Conservation (phyloP, 495 filamentous ascomycete genomes). For the Massariosphaeria phaeospora region DNA sequence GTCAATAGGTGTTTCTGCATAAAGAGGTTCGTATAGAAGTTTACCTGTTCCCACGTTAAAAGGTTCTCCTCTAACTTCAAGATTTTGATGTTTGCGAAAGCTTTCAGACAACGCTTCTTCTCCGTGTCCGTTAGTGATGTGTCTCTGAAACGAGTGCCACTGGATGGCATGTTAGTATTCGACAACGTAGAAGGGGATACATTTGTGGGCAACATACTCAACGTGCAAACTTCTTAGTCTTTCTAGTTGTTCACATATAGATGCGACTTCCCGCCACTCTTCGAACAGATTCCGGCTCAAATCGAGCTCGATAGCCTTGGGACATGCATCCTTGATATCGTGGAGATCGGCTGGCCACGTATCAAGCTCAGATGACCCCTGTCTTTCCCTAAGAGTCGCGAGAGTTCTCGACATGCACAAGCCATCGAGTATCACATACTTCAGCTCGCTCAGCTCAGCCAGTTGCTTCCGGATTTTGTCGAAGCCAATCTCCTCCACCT, state of each 20-base stretch:
- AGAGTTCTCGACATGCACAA: conserved; percentile 51
- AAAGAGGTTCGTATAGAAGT: conserved; percentile 26
- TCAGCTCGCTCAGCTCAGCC: conserved; percentile 69
- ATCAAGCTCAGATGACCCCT: conserved; percentile 29
- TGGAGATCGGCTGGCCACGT: conserved; percentile 5
- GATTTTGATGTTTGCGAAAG: conserved; percentile 58
- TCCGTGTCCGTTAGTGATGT: conserved; percentile 40
- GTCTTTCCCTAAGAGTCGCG: conserved; percentile 37
- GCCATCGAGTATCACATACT: conserved; percentile 76
- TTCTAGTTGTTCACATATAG: conserved; percentile 64
- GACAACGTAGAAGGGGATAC: background rate
- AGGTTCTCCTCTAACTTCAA: conserved; percentile 71
- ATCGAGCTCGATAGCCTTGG: conserved; percentile 75
- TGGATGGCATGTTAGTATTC: conserved; percentile 32
- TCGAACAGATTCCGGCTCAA: conserved; percentile 79
- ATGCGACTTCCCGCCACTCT: conserved; percentile 56
- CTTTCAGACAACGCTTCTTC: conserved; percentile 38
- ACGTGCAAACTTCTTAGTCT: conserved; percentile 60
- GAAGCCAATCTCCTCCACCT: conserved; percentile 92
- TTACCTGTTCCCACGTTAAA: conserved; percentile 65
- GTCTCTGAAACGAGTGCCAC: conserved; percentile 69
- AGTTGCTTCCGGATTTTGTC: conserved; percentile 82
- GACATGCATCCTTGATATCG: conserved; percentile 33
- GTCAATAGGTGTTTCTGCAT: conserved; percentile 3
- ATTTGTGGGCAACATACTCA: conserved; percentile 55